These are phyloP conservation scores for Wickerhamomyces hampshirensis DNA, from an alignment of 805 yeast species.

Conservation along the genomic window DNA sequence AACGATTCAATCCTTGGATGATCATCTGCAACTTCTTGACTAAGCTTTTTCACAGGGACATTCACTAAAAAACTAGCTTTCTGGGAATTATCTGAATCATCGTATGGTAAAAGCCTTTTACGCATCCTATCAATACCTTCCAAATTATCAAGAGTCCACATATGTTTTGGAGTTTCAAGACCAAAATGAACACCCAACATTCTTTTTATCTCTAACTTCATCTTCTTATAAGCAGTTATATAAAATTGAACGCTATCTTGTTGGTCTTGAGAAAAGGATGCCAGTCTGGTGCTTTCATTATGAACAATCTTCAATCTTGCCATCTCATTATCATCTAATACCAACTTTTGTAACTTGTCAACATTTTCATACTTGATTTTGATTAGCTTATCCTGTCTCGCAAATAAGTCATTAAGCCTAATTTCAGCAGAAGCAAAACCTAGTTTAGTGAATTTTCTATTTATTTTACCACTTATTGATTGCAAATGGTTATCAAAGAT, in stretches of 20 bases:
- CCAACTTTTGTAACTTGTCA: slow-evolving; percentile 13
- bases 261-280: slow-evolving; percentile 58
- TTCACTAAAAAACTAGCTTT: slow-evolving; percentile 36
- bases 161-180: slow-evolving; percentile 16
- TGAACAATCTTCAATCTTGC: slow-evolving; percentile 21
- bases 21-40: slow-evolving; percentile 5
- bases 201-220: slow-evolving; percentile 40
- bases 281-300: slow-evolving; percentile 43
- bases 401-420: slow-evolving; percentile 9
- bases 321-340: slow-evolving; percentile 16
- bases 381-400: slow-evolving; percentile 15
- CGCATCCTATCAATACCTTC: slow-evolving; percentile 71
- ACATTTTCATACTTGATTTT: slow-evolving; percentile 23
- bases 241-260: slow-evolving; percentile 53
- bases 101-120: slow-evolving; percentile 52
- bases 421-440: slow-evolving; percentile 12
- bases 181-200: slow-evolving; percentile 23
- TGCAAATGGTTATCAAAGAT: slow-evolving; percentile 21
- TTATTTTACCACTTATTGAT: slow-evolving; percentile 19
- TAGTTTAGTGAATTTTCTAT: slow-evolving; percentile 18
- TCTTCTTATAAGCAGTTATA: slow-evolving; percentile 40
- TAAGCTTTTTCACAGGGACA: slow-evolving; percentile 31
- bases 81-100: slow-evolving; percentile 41
- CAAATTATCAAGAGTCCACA: slow-evolving; percentile 56
- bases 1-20: slow-evolving; percentile 18